These are phyloP conservation scores for Pseudogymnoascus sp. DNA, from an alignment of 2,329 filamentous ascomycete genomes.

Conservation along the genomic window DNA sequence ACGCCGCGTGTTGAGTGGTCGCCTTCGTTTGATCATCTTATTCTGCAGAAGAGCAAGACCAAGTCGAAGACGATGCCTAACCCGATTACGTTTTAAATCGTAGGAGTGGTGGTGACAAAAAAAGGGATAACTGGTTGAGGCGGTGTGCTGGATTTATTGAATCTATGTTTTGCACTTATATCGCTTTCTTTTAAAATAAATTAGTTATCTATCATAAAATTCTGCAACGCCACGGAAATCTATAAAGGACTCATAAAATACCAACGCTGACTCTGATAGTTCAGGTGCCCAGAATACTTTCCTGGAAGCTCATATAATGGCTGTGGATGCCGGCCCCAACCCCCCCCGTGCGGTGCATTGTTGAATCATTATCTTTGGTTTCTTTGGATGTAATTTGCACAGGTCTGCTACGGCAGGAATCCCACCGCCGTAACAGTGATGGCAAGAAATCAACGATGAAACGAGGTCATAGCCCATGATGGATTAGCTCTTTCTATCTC, in stretches of 20 bases:
- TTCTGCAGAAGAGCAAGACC: neutral
- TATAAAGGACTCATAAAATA: neutral
- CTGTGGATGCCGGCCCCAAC: no score
- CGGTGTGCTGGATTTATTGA: neutral
- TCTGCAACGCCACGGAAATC: no score
- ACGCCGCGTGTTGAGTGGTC: conserved; percentile 8
- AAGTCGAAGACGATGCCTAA: neutral
- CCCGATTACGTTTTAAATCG: neutral
- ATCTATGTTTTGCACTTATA: neutral
- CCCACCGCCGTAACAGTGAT: neutral
- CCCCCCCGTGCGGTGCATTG: neutral
- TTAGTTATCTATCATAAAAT: neutral
- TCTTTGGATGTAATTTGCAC: neutral
- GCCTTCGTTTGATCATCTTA: conserved; percentile 10
- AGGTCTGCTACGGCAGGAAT: neutral
- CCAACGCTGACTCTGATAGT: neutral
- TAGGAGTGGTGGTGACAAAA: neutral
- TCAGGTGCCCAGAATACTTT: neutral
- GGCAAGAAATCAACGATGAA: no score
- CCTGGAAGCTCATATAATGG: neutral
- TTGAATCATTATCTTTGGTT: neutral
- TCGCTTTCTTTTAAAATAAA: neutral
- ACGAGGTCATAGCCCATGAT: no score
- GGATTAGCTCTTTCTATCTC: neutral
- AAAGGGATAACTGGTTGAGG: neutral